These are phyloP conservation scores for Russula compacta DNA, from an alignment of 768 basidiomycete species.

Conservation along the genomic window DNA sequence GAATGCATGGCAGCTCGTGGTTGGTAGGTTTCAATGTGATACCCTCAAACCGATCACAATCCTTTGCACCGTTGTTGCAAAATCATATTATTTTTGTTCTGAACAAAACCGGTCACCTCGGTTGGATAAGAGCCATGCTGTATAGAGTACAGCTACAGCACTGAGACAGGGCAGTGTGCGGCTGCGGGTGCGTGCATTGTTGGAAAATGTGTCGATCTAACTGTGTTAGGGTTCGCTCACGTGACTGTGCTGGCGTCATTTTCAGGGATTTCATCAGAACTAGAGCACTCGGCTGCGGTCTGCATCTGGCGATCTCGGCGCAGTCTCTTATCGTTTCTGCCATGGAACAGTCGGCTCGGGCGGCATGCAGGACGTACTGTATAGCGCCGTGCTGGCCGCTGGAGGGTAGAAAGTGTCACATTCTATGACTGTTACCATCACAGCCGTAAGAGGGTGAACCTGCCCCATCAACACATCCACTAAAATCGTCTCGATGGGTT, in stretches of 20 bases:
- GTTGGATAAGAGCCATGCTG: no score
- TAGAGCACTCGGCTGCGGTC: no score
- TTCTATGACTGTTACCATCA: neutral
- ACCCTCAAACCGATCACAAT: neutral
- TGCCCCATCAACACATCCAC: neutral
- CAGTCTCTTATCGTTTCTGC: no score
- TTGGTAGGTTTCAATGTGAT: neutral
- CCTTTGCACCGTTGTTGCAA: no score
- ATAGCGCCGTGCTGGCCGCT: no score
- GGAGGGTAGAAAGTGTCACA: no score
- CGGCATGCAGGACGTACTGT: no score
- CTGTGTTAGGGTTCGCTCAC: neutral
- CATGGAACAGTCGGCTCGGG: neutral
- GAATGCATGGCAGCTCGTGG: neutral
- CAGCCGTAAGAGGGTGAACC: neutral
- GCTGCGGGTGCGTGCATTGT: no score
- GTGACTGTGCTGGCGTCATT: neutral
- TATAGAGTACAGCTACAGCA: neutral
- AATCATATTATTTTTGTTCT: no score
- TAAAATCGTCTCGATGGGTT: neutral
- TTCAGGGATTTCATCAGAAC: no score
- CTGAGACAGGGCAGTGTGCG: neutral
- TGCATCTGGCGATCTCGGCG: no score
- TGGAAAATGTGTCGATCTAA: neutral
- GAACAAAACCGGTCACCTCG: no score